phyloP scores from a whole-genome alignment of 2,329 filamentous ascomycete genomes.

The Byssothecium circinans region DNA sequence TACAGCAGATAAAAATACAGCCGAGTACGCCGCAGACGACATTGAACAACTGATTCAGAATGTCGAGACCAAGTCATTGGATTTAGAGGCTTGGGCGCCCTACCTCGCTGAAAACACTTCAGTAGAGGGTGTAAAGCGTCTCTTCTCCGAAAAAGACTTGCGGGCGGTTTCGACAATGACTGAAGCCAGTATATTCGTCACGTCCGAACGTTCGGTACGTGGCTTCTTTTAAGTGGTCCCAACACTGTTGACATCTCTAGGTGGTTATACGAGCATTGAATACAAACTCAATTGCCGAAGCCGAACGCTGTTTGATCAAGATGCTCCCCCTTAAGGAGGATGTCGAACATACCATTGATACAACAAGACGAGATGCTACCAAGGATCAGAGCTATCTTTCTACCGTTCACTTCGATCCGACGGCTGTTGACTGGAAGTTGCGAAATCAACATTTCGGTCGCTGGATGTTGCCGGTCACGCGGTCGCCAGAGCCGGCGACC shows the following conservation, averaged over 20 bases:
- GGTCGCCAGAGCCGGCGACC: slow-evolving; percentile 6
- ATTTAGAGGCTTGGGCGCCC: slow-evolving; percentile 25
- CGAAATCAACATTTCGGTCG: slow-evolving; percentile 28
- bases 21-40: slow-evolving; percentile 41
- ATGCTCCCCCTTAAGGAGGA: slow-evolving; percentile 27
- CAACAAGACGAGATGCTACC: slow-evolving; percentile 15
- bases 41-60: slow-evolving; percentile 28
- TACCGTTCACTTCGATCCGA: slow-evolving; percentile 20
- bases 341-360: slow-evolving; percentile 20
- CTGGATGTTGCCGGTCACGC: slow-evolving; percentile 23
- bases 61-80: slow-evolving; percentile 17
- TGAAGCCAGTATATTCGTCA: slow-evolving; percentile 22
- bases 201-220: slow-evolving; percentile 22
- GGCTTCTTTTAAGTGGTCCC: background rate
- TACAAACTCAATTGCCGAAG: slow-evolving; percentile 26
- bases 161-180: slow-evolving; percentile 25
- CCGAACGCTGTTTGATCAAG: slow-evolving; percentile 29
- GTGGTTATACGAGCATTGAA: slow-evolving; percentile 32
- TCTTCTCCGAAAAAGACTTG: slow-evolving; percentile 21
- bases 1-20: slow-evolving; percentile 40
- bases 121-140: slow-evolving; percentile 7
- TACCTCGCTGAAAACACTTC: slow-evolving; percentile 12
- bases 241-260: slow-evolving; percentile 18
- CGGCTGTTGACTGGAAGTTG: slow-evolving; percentile 24
- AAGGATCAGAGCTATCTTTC: slow-evolving; percentile 18